phyloP scores from a whole-genome alignment of 1,284 basidiomycete species.

The Ganoderma lucidum region DNA sequence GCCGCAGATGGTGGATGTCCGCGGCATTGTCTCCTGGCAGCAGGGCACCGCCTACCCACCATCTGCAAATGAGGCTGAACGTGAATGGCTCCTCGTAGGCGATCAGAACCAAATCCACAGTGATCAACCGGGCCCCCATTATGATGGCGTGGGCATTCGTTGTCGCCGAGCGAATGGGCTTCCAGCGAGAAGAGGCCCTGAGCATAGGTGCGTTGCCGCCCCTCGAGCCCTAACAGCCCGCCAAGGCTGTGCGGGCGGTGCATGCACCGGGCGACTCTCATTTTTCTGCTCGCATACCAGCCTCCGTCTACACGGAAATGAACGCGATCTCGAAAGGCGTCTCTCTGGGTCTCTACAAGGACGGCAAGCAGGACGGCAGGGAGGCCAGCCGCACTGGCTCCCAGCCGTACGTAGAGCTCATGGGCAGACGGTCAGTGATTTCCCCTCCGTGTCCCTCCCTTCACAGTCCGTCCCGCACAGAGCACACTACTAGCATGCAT shows the following conservation, averaged over 20 bases:
- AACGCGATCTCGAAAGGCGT: conserved; percentile 88
- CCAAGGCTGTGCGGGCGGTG: conserved; percentile 32
- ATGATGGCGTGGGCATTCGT: conserved; percentile 94
- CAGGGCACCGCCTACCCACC: not conserved
- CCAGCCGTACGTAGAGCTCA: conserved; percentile 93
- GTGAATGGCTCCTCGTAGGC: conserved; percentile 49
- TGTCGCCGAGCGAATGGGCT: conserved; percentile 87
- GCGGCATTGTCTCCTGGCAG: conserved; percentile 8
- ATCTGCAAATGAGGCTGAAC: conserved; percentile 18
- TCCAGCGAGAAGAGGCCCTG: conserved; percentile 87
- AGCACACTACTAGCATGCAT: not conserved
- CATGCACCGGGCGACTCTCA: conserved; percentile 28
- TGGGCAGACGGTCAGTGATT: conserved; percentile 79
- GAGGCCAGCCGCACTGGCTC: conserved; percentile 67
- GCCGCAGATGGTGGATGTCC: conserved; percentile 6
- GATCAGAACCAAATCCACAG: conserved; percentile 64
- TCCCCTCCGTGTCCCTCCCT: conserved; percentile 6
- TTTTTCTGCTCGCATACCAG: conserved; percentile 47
- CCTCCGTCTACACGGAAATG: conserved; percentile 92
- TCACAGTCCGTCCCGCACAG: conserved; percentile 4
- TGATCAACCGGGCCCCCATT: conserved; percentile 92
- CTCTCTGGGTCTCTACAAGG: conserved; percentile 76
- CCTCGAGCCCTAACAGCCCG: conserved; percentile 21
- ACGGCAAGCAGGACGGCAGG: conserved; percentile 59
- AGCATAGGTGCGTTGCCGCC: conserved; percentile 71